Evolutionary conservation across 305 asterid genomes (phyloP).

Genomic region (Vinca major): DNA sequence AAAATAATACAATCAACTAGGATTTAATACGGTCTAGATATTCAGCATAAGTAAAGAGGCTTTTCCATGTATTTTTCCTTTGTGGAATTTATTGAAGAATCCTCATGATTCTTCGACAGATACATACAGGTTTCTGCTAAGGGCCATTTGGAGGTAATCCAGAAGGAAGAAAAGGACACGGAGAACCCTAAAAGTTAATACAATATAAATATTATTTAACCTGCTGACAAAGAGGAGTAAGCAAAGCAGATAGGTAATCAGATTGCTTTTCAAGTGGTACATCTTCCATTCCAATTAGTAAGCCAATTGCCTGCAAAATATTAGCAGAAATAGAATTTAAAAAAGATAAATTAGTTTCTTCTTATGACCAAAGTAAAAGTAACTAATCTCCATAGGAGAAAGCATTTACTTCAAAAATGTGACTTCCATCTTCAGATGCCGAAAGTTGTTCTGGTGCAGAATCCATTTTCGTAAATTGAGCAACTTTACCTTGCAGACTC

Average conservation of each 20-base stretch:
- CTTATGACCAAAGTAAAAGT: not conserved
- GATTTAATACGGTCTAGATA: too few species aligned
- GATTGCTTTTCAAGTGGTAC: conserved; percentile 78
- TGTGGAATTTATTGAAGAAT: not conserved
- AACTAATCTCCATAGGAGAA: conserved; percentile 5
- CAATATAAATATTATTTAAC: conserved; percentile 20
- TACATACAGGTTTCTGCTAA: not conserved
- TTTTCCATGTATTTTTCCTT: not conserved
- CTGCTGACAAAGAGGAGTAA: conserved; percentile 90
- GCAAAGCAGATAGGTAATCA: conserved; percentile 66
- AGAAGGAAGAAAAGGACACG: not conserved
- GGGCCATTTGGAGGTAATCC: not conserved
- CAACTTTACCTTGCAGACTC: conserved; percentile 78
- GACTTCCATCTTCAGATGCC: conserved; percentile 85
- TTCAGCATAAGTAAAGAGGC: not conserved
- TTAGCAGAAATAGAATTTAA: not conserved
- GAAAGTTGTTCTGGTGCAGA: conserved; percentile 40
- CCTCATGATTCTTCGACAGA: not conserved
- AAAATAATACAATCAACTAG: not conserved
- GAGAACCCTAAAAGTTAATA: not conserved
- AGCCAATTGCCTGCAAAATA: conserved; percentile 69
- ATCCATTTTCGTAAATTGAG: conserved; percentile 57
- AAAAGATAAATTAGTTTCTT: not conserved
- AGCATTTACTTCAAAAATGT: conserved; percentile 73
- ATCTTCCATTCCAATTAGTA: conserved; percentile 94